These are phyloP conservation scores for Fusarium lateritium DNA, from an alignment of 2,329 filamentous ascomycete genomes.

Conservation along the genomic window DNA sequence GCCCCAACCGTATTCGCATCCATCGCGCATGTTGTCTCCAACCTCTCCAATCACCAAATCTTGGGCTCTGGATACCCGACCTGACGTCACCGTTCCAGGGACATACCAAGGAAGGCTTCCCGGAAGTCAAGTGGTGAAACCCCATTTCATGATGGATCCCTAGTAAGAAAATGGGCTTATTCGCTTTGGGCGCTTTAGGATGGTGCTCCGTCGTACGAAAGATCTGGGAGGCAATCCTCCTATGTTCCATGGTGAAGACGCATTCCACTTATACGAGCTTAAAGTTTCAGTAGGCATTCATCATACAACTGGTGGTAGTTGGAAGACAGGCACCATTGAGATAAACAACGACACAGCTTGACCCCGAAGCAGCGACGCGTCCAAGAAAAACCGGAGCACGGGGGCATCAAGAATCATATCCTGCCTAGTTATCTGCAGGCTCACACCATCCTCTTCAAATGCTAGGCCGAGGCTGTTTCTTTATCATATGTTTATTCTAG, in stretches of 20 bases:
- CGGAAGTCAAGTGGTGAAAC: constrained; percentile 21
- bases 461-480: background rate
- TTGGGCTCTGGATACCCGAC: constrained; percentile 17
- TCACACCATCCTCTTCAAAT: background rate
- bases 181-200: constrained; percentile 1
- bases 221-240: background rate
- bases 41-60: constrained; percentile 12
- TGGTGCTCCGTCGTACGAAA: background rate
- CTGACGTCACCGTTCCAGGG: constrained; percentile 35
- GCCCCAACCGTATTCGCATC: constrained; percentile 11
- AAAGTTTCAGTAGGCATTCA: background rate
- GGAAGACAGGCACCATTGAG: too few relatives aligned
- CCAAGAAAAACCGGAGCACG: too few relatives aligned
- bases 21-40: background rate
- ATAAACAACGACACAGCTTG: too few relatives aligned
- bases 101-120: constrained; percentile 23
- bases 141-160: constrained; percentile 3
- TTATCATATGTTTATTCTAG: constrained; percentile 8
- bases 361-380: too few relatives aligned
- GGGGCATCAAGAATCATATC: background rate
- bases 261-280: constrained; percentile 12
- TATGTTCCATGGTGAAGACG: background rate
- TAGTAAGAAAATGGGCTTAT: constrained; percentile 8
- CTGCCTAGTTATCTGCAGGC: too few relatives aligned
- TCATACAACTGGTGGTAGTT: background rate